Evolutionary conservation across 768 basidiomycete species (phyloP).

Genomic region (Pisolithus tinctorius): DNA sequence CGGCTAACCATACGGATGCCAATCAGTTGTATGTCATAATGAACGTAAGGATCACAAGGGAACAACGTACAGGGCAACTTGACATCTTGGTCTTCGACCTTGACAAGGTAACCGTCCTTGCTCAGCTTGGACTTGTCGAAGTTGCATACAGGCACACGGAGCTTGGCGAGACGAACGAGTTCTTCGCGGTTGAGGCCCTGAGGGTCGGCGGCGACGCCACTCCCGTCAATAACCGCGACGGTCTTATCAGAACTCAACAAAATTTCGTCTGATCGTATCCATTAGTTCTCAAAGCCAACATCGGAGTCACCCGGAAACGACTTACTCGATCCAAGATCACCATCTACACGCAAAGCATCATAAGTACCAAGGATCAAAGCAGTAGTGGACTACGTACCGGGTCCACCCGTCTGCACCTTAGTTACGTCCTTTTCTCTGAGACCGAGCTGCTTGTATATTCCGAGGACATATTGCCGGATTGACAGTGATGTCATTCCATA

Average conservation of each 20-base stretch:
- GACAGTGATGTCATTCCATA: slow-evolving; percentile 95
- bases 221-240: slow-evolving; percentile 89
- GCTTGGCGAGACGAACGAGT: slow-evolving; percentile 83
- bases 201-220: slow-evolving; percentile 91
- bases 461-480: slow-evolving; percentile 90
- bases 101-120: slow-evolving; percentile 90
- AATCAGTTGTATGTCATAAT: background rate
- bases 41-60: too few species aligned
- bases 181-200: slow-evolving; percentile 82
- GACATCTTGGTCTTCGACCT: slow-evolving; percentile 90
- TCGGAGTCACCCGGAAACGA: slow-evolving; percentile 10
- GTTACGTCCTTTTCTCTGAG: slow-evolving; percentile 92
- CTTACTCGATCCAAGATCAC: slow-evolving; percentile 93
- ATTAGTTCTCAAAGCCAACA: background rate
- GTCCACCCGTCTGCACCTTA: slow-evolving; percentile 96
- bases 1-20: slow-evolving; percentile 44
- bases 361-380: background rate
- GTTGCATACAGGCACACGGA: slow-evolving; percentile 68
- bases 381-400: slow-evolving; percentile 38
- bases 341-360: slow-evolving; percentile 44
- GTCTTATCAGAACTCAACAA: slow-evolving; percentile 94
- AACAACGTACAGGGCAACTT: slow-evolving; percentile 74
- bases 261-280: slow-evolving; percentile 70
- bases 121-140: slow-evolving; percentile 83
- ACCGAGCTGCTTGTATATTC: slow-evolving; percentile 92